These are phyloP conservation scores for Bathelium albidoporum DNA, from an alignment of 495 filamentous ascomycete genomes.

Conservation along the genomic window DNA sequence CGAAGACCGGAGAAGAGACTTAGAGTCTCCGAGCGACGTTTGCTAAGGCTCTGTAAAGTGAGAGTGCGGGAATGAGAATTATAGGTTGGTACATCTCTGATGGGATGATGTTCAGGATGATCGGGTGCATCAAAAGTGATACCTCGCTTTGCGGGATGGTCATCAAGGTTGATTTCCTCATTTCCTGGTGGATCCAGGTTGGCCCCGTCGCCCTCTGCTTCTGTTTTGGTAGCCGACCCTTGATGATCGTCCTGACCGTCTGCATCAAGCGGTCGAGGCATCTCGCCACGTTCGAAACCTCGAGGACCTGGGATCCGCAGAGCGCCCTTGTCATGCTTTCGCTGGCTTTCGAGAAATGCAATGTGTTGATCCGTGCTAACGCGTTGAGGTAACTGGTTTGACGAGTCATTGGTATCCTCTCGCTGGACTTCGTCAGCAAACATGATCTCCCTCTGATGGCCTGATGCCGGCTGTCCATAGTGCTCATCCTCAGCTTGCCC, in stretches of 20 bases:
- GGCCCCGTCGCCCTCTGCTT: slow-evolving; percentile 4
- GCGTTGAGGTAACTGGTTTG: slow-evolving; percentile 40
- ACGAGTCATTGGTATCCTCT: slow-evolving; percentile 24
- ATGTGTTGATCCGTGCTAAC: slow-evolving; percentile 65
- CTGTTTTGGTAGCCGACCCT: slow-evolving; percentile 8
- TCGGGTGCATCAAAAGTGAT: slow-evolving; percentile 42
- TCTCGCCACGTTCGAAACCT: slow-evolving; percentile 70
- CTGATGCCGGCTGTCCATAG: neutral
- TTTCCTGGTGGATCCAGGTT: slow-evolving; percentile 2
- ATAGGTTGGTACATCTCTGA: neutral
- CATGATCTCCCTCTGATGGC: slow-evolving; percentile 41
- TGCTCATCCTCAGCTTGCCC: neutral
- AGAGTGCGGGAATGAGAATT: neutral
- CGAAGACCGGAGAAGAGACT: neutral
- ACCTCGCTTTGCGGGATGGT: slow-evolving; percentile 29
- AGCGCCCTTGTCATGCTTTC: slow-evolving; percentile 55
- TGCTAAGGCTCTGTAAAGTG: neutral
- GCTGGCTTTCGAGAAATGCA: slow-evolving; percentile 66
- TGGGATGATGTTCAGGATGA: slow-evolving; percentile 18
- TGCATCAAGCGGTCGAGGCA: slow-evolving; percentile 52
- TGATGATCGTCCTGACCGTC: slow-evolving; percentile 31
- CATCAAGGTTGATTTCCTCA: slow-evolving; percentile 28
- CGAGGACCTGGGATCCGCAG: slow-evolving; percentile 79
- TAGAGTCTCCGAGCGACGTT: neutral
- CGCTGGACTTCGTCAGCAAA: slow-evolving; percentile 51